Percentiles rank a stretch among this genome's conserved stretches.
Conservation (phyloP, 768 basidiomycete species). For the Cystobasidium ongulense region DNA sequence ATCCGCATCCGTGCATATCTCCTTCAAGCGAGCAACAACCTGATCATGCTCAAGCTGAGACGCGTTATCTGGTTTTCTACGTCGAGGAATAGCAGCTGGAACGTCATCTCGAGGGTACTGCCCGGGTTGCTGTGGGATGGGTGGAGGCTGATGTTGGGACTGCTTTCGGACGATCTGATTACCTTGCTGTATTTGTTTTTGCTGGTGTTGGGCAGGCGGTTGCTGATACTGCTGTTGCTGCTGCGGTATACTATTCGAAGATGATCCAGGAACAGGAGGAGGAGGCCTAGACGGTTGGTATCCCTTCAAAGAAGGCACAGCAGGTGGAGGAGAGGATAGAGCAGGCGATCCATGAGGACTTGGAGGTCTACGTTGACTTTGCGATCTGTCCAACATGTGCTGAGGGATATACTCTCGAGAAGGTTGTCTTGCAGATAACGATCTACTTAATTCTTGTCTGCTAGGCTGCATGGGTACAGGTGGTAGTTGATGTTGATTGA, state of each 20-base stretch:
- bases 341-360: background rate
- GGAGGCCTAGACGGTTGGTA: conserved; percentile 27
- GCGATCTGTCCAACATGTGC: conserved; percentile 14
- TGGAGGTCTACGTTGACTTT: conserved; percentile 13
- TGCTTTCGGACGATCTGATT: conserved; percentile 16
- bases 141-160: background rate
- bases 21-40: conserved; percentile 78
- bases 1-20: conserved; percentile 95
- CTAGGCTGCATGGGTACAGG: conserved; percentile 3
- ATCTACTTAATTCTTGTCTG: conserved; percentile 9
- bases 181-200: background rate
- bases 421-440: conserved; percentile 16
- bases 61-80: conserved; percentile 74
- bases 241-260: background rate
- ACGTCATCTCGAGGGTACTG: conserved; percentile 42
- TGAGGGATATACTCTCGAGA: background rate
- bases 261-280: conserved; percentile 21
- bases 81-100: conserved; percentile 67
- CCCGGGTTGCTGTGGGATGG: background rate
- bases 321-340: background rate
- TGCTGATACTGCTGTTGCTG: background rate
- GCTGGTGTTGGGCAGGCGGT: background rate
- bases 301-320: conserved; percentile 1
- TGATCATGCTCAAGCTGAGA: conserved; percentile 68
- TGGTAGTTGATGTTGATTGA: background rate